Conservation (phyloP, 371 early-diverging fungal genomes). For the Mortierella sp. region DNA sequence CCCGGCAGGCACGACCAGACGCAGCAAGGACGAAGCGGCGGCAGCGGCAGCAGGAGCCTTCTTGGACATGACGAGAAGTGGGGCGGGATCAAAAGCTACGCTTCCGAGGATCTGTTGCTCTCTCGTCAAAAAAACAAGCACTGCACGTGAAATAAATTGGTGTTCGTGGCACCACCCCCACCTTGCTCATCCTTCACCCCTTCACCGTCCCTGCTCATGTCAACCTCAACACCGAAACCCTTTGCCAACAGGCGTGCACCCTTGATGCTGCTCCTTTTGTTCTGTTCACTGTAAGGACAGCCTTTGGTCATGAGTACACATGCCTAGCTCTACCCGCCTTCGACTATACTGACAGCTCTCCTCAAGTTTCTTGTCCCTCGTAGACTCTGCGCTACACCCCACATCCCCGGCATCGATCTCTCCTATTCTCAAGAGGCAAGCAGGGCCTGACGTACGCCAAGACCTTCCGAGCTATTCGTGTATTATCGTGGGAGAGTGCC, state of each 20-base stretch:
- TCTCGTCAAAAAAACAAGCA: not conserved
- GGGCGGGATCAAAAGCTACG: slow-evolving; percentile 6
- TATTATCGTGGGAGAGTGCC: slow-evolving; percentile 31
- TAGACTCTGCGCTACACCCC: not conserved
- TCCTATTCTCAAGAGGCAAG: slow-evolving; percentile 19
- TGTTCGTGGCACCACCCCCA: not conserved
- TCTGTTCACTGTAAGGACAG: not conserved
- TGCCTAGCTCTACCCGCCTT: no score
- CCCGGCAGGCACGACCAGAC: slow-evolving; percentile 80
- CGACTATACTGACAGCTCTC: not conserved
- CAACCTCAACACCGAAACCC: not conserved
- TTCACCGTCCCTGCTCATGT: not conserved
- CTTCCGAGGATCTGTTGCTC: not conserved
- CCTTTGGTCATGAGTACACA: not conserved
- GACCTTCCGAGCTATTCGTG: slow-evolving; percentile 25
- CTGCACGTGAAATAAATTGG: not conserved
- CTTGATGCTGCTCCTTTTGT: not conserved
- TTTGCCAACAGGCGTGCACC: not conserved
- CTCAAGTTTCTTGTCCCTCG: not conserved
- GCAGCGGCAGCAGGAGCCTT: slow-evolving; percentile 52
- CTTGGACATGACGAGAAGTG: slow-evolving; percentile 46
- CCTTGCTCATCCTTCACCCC: not conserved
- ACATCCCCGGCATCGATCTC: not conserved
- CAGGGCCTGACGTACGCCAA: not conserved
- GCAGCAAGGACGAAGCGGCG: slow-evolving; percentile 46